Conservation (phyloP, 2,329 filamentous ascomycete species). For the Pseudocercospora fuligena region DNA sequence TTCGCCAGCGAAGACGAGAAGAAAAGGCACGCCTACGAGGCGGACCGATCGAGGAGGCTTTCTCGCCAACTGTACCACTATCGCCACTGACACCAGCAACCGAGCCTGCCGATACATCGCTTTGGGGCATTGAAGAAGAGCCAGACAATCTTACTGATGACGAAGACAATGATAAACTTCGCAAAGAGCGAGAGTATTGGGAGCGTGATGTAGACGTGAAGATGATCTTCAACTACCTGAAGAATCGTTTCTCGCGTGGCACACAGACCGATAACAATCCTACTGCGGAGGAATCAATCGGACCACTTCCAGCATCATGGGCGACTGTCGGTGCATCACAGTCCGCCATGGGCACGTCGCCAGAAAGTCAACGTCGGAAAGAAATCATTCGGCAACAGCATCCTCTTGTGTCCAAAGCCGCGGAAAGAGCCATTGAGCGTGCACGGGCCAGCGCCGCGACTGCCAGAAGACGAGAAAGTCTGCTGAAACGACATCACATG, state of each 20-base stretch:
- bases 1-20: conserved; percentile 33
- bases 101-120: conserved; percentile 55
- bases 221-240: conserved; percentile 87
- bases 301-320: conserved; percentile 43
- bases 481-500: conserved; percentile 42
- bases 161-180: conserved; percentile 32
- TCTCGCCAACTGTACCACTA: conserved; percentile 39
- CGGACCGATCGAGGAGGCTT: conserved; percentile 34
- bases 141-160: conserved; percentile 44
- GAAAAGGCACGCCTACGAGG: conserved; percentile 23
- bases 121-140: conserved; percentile 71
- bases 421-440: conserved; percentile 48
- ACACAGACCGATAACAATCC: conserved; percentile 15
- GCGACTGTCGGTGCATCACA: conserved; percentile 35
- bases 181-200: conserved; percentile 76
- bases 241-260: conserved; percentile 68
- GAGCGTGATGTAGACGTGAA: conserved; percentile 88
- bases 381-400: conserved; percentile 88
- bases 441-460: conserved; percentile 28
- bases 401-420: conserved; percentile 72
- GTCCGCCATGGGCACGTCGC: conserved; percentile 50
- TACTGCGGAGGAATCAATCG: conserved; percentile 31
- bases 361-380: conserved; percentile 73
- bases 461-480: conserved; percentile 23
- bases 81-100: conserved; percentile 35